Conservation (phyloP, 2,329 filamentous ascomycete species). For the Bipolaris victoriae region DNA sequence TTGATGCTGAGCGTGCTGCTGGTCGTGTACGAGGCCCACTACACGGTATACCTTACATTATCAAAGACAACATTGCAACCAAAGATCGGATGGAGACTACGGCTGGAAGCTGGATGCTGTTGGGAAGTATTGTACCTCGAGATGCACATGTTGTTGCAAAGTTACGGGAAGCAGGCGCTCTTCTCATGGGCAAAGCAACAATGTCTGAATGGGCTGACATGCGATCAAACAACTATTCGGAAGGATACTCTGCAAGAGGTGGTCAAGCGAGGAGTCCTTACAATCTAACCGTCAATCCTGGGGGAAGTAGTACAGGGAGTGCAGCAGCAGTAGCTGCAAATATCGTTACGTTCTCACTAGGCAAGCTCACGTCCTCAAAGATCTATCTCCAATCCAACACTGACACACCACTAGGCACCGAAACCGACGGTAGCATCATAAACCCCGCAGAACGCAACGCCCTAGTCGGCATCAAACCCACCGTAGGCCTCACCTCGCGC, state of each 20-base stretch:
- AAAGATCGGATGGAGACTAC: constrained; percentile 77
- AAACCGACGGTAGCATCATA: constrained; percentile 73
- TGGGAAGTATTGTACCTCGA: constrained; percentile 70
- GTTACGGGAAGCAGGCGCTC: constrained; percentile 68
- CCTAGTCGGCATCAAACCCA: constrained; percentile 77
- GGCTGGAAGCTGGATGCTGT: constrained; percentile 70
- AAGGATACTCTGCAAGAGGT: constrained; percentile 43
- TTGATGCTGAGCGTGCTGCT: constrained; percentile 65
- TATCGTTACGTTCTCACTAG: constrained; percentile 67
- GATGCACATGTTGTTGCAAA: constrained; percentile 69
- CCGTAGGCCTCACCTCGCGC: constrained; percentile 73
- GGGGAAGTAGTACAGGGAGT: constrained; percentile 71
- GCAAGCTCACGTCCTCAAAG: constrained; percentile 38
- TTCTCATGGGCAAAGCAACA: constrained; percentile 71
- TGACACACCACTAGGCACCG: constrained; percentile 54
- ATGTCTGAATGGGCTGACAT: constrained; percentile 72
- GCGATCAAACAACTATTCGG: constrained; percentile 43
- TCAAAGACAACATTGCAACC: constrained; percentile 67
- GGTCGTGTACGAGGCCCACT: constrained; percentile 68
- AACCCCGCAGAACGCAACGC: constrained; percentile 72
- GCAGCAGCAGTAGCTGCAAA: constrained; percentile 70
- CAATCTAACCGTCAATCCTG: constrained; percentile 70
- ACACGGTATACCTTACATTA: constrained; percentile 76
- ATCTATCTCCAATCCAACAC: background rate
- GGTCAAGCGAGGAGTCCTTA: constrained; percentile 58